phyloP scores from a whole-genome alignment of 192 early-diverging fungal genomes.

The Backusella parvicylindrica region DNA sequence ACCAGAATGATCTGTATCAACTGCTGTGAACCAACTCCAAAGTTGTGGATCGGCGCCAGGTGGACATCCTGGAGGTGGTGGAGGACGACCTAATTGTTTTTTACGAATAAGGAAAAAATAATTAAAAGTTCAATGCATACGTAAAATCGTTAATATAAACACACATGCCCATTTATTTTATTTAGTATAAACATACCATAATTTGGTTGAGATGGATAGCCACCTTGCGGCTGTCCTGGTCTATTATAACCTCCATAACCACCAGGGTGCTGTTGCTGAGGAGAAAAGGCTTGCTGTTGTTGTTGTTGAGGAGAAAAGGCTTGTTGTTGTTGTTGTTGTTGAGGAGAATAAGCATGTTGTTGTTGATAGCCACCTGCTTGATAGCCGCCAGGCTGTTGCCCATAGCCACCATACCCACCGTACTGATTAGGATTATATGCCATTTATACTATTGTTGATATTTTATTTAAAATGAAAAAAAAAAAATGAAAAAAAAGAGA shows the following conservation, averaged over 20 bases:
- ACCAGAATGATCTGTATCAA: slow-evolving; percentile 65
- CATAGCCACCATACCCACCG: neutral
- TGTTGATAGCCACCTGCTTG: neutral
- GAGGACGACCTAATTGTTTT: slow-evolving; percentile 2
- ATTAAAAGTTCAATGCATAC: neutral
- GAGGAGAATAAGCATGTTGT: too few relatives aligned
- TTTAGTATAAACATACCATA: neutral
- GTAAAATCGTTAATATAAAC: neutral
- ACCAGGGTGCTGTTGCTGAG: neutral
- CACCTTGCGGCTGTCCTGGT: neutral
- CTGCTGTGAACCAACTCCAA: slow-evolving; percentile 55
- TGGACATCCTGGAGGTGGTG: slow-evolving; percentile 20
- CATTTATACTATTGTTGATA: neutral
- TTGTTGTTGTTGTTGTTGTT: neutral
- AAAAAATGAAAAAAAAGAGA: neutral
- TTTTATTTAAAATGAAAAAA: neutral
- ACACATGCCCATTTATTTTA: neutral
- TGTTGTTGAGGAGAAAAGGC: neutral
- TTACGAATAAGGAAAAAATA: neutral
- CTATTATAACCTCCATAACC: neutral
- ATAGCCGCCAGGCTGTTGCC: slow-evolving; percentile 2
- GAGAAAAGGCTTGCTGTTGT: neutral
- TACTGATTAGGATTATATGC: slow-evolving; percentile 16
- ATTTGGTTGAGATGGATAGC: neutral
- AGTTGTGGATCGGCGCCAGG: slow-evolving; percentile 35